Evolutionary conservation across 768 basidiomycete genomes (phyloP), one percentile per base, ranked within the genome.

Genomic region (Candolleomyces aberdarensis): DNA sequence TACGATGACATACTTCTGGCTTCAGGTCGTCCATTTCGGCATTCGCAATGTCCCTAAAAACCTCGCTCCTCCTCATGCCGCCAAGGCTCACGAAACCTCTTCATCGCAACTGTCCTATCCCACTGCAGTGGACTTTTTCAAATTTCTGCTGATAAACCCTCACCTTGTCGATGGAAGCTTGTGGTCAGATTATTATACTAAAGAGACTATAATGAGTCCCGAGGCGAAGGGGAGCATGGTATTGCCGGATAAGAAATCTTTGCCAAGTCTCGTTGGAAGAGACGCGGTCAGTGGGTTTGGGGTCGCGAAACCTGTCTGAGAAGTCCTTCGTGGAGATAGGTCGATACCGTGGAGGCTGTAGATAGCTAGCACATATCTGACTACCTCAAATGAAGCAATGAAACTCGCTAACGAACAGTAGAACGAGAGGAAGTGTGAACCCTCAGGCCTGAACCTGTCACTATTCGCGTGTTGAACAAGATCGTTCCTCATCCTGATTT

Each of bases 1-100:
- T 44, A 78, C 78, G 19, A 79, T 82, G 80, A 78, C 81, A 0
- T 82, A 80, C 60, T 80, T 81, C 66, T 81, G 81, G 80, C 77
- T 81, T 56, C 79, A 82, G 63, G 72, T 80, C 26, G 78, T 80
- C 14, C 80, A 80, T 58, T 77, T 80, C 55, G 80, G 77, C 0
- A 81, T 81, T 52, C 74, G 69, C 10, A 76, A 74, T 58, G 26
- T 58, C 11, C 56, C 56, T 0, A 10, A 41, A 54, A 17, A 8
- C 39, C 41, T 47, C 26, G 15, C 20, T 44, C 53, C 40, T 55
- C 36, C 36, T 36, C 11, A 36, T 7, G 50, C 50, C 15, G 15
- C 44, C 3, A 46, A 64, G n/a, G n/a, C 63, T 22, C 22, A 57
- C 1, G 57, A 39, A 7, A 44, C 58, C 57, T 53, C 58, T 26